Evolutionary conservation across 2,329 filamentous ascomycete species (phyloP), one percentile per base, ranked within the genome.

Genomic region (Neodidymelliopsis sp.): DNA sequence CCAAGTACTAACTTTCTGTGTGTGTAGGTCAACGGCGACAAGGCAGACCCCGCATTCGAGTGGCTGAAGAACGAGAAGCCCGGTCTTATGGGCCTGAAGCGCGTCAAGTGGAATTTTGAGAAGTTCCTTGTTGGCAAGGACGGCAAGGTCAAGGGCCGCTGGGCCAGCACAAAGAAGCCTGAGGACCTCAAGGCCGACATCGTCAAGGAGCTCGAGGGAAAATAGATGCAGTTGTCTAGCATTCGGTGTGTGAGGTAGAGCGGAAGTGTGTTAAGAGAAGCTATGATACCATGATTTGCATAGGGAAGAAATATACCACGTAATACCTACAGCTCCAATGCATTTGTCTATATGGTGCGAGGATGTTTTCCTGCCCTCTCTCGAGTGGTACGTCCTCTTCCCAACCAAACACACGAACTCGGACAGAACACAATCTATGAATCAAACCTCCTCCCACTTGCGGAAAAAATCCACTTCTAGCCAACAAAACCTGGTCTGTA

Each of bases 31-130:
- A 99, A 99, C 73, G 94, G 94, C 66, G 84, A 88, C 63, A 80
- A 85, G 22, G 88, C 91, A 36, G 84, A 85, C 64, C 91, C 92
- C 1, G 75, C 96, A 27, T 97, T 82, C 74, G 82, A 89, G 71
- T 99, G 82, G 82, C 71, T 87, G 75, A 87, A 87, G 79, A 75
- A 74, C 49, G 77, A 82, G 74, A 88, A 91, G 80, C 83, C 93
- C 1, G 92, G 94, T 16, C 68, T 97, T 46, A 77, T 97, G 77
- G 94, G 94, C 15, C 73, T 97, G 69, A 93, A 95, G 86, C 77
- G 87, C 55, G 81, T 99, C 66, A 97, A 97, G 88, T 99, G 94
- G 94, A 99, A 99, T 79, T 99, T 97, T 79, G 94, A 99, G 77
- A 99, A 99, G 84, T 99, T 97, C 77, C 78, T 99, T 57, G 80